These are phyloP conservation scores for Neonectria sp. DNA, from an alignment of 2,329 filamentous ascomycete genomes.

Conservation along the genomic window DNA sequence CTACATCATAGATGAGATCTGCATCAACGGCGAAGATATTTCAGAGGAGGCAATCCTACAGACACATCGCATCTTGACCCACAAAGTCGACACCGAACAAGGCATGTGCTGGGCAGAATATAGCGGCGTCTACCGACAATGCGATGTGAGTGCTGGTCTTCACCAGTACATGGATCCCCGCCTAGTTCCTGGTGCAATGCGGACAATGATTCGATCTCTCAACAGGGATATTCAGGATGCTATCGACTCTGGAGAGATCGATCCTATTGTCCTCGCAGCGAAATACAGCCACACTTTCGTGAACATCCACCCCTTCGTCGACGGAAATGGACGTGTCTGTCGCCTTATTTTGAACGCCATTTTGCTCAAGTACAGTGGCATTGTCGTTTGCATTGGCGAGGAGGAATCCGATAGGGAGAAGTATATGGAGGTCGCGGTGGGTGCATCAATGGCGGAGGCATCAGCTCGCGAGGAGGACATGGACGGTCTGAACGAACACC, in stretches of 20 bases:
- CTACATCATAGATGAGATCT: conserved; percentile 35
- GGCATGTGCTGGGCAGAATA: conserved; percentile 24
- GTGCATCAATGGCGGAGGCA: conserved; percentile 12
- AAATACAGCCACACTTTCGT: conserved; percentile 50
- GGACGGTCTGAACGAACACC: background rate
- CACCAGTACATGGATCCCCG: background rate
- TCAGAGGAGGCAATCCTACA: conserved; percentile 42
- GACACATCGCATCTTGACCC: conserved; percentile 44
- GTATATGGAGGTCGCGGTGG: background rate
- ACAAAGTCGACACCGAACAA: conserved; percentile 4
- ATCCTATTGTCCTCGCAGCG: conserved; percentile 46
- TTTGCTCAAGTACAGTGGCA: conserved; percentile 49
- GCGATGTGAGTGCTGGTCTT: conserved; percentile 34
- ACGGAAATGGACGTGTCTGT: conserved; percentile 54
- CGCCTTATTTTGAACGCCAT: conserved; percentile 53
- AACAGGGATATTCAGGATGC: conserved; percentile 40
- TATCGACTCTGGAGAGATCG: conserved; percentile 16
- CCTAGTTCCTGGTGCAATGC: conserved; percentile 45
- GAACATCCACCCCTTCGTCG: conserved; percentile 54
- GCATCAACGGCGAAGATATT: conserved; percentile 24
- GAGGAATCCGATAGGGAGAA: conserved; percentile 32
- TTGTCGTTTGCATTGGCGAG: conserved; percentile 5
- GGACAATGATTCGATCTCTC: conserved; percentile 36
- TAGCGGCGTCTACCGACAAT: conserved; percentile 45
- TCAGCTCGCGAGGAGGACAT: background rate